Conservation (phyloP, 2,329 filamentous ascomycete genomes). For the Monosporascus sp. region DNA sequence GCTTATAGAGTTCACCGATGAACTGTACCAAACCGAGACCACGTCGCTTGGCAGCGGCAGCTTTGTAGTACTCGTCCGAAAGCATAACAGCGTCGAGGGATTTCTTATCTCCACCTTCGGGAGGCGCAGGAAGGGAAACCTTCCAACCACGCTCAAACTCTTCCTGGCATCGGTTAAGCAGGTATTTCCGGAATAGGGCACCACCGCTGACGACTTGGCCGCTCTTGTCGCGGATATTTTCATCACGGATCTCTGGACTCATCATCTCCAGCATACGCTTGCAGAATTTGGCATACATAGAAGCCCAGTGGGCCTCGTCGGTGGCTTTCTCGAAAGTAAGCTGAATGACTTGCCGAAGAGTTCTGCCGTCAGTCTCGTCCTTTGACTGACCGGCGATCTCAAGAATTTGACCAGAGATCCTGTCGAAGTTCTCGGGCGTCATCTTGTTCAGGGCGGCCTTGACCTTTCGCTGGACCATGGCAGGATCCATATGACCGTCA, state of each 20-base stretch:
- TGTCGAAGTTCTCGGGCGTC: slow-evolving; percentile 90
- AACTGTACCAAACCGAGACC: slow-evolving; percentile 98
- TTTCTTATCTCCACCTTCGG: slow-evolving; percentile 60
- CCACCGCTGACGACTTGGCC: slow-evolving; percentile 87
- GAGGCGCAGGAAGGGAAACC: slow-evolving; percentile 71
- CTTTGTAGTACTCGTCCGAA: slow-evolving; percentile 94
- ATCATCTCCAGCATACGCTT: slow-evolving; percentile 94
- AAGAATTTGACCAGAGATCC: slow-evolving; percentile 85
- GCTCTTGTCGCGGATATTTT: slow-evolving; percentile 86
- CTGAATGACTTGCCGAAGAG: slow-evolving; percentile 94
- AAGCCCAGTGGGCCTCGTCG: slow-evolving; percentile 96
- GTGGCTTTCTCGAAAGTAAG: slow-evolving; percentile 99
- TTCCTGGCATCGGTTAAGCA: slow-evolving; percentile 96
- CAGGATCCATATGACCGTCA: slow-evolving; percentile 68
- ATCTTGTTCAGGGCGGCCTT: slow-evolving; percentile 99
- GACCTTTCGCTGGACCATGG: slow-evolving; percentile 96
- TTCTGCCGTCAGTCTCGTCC: slow-evolving; percentile 89
- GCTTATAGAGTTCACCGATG: slow-evolving; percentile 98
- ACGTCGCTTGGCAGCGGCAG: slow-evolving; percentile 89
- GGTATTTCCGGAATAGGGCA: slow-evolving; percentile 94
- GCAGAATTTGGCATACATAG: slow-evolving; percentile 98
- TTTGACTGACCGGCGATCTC: slow-evolving; percentile 91
- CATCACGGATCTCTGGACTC: slow-evolving; percentile 91
- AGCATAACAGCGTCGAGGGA: slow-evolving; percentile 72
- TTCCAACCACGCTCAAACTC: slow-evolving; percentile 99